Evolutionary conservation across 2,329 filamentous ascomycete genomes (phyloP), one percentile per base, ranked within the genome.

Genomic region (Lasiodiplodia citricola): DNA sequence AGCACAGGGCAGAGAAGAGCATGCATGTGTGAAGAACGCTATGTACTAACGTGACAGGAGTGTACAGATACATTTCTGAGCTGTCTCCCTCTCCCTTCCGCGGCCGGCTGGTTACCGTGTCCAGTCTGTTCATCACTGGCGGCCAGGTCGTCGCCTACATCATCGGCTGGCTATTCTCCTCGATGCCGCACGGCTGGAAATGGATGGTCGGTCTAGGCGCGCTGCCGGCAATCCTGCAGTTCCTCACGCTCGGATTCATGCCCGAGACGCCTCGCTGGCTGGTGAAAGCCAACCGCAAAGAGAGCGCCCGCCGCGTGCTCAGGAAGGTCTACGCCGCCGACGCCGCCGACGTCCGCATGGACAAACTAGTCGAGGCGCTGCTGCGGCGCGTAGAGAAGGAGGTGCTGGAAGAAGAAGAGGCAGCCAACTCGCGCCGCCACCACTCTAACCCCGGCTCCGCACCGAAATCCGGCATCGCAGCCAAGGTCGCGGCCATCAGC

Each of bases 191-290:
- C 14, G 93, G 91, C 1, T 98, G 95, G 94, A 85, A 93, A 62
- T 96, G 92, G 90, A 94, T 97, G 87, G 94, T 97, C 0, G 94
- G 94, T 0, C 80, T 97, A 0, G 95, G 94, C 0, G 92, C 92
- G 10, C 70, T 91, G 31, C 95, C 95, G 0, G 94, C 94, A 0
- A 78, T 87, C 0, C 67, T 94, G 3, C 95, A 97, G 77, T 87
- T 88, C 5, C 77, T 84, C 0, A 81, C 96, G 67, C 81, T 97
- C 69, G 73, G 88, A 2, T 83, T 88, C 64, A 91, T 97, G 87
- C 94, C 94, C 0, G 95, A 98, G 80, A 96, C 92, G 14, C 95
- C 95, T 41, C 86, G 95, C 28, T 97, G 93, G 91, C 85, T 97
- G 25, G 90, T 97, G 23, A 90, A 90, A 76, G 88, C 86, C 3